Evolutionary conservation across 768 basidiomycete species (phyloP).

Genomic region (Serpula lacrymans): DNA sequence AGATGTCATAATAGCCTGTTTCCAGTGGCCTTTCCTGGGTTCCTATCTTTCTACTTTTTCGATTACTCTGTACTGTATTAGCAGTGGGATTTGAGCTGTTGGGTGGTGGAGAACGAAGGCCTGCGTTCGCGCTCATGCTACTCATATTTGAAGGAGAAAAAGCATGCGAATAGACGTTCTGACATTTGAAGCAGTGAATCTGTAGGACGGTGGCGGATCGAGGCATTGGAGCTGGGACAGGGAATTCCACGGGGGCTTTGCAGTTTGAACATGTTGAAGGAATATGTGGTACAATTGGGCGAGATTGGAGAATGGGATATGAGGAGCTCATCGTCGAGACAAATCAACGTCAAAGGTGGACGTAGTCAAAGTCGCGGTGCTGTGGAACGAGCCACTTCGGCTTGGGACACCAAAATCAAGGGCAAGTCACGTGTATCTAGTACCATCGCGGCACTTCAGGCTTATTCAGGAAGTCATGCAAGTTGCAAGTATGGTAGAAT

Average conservation of each 20-base stretch:
- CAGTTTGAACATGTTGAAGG: constrained; percentile 60
- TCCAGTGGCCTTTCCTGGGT: constrained; percentile 87
- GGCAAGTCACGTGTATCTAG: no score
- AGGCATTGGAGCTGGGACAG: constrained; percentile 58
- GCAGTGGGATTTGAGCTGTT: constrained; percentile 16
- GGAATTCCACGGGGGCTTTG: constrained; percentile 58
- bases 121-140: constrained; percentile 14
- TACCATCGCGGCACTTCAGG: no score
- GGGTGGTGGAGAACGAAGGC: constrained; percentile 11
- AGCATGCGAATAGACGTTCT: constrained; percentile 53
- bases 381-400: no score
- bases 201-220: constrained; percentile 54
- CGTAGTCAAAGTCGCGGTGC: no score
- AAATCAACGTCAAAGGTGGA: no score
- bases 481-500: no score
- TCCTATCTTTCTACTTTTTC: constrained; percentile 76
- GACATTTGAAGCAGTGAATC: constrained; percentile 71
- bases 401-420: no score
- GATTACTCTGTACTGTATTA: constrained; percentile 5
- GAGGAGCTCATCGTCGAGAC: constrained; percentile 45
- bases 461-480: no score
- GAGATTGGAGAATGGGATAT: constrained; percentile 55
- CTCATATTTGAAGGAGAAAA: constrained; percentile 64
- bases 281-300: constrained; percentile 66
- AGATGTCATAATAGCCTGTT: constrained; percentile 86